phyloP scores from a whole-genome alignment of 2,329 filamentous ascomycete genomes.

The Alternaria sp. region DNA sequence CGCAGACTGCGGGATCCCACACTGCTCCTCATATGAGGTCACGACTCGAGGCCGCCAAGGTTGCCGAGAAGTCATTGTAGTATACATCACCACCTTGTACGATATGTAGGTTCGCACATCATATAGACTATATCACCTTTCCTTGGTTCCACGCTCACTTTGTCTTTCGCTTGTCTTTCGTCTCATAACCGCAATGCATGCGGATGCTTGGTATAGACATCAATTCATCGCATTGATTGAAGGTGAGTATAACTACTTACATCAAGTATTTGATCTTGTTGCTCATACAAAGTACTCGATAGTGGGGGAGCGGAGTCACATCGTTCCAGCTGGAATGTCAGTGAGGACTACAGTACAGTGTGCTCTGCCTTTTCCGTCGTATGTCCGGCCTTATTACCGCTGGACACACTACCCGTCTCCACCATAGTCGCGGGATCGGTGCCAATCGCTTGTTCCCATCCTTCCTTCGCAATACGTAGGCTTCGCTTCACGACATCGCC shows the following conservation, averaged over 20 bases:
- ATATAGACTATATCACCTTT: neutral
- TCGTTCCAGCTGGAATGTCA: neutral
- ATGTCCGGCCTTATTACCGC: slow-evolving; percentile 8
- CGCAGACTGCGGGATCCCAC: slow-evolving; percentile 20
- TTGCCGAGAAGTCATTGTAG: slow-evolving; percentile 22
- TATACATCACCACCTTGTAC: slow-evolving; percentile 1
- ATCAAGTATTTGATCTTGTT: neutral
- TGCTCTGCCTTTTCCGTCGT: neutral
- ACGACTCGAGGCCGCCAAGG: slow-evolving; percentile 27
- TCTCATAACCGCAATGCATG: neutral
- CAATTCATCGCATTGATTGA: neutral
- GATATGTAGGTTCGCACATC: slow-evolving; percentile 7
- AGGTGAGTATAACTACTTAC: neutral
- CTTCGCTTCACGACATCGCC: slow-evolving; percentile 33
- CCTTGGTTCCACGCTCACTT: neutral
- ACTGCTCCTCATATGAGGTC: slow-evolving; percentile 28
- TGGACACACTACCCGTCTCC: slow-evolving; percentile 20
- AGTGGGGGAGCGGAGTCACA: neutral
- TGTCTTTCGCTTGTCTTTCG: neutral
- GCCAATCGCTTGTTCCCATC: slow-evolving; percentile 29
- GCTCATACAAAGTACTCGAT: neutral
- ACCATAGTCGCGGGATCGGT: slow-evolving; percentile 9
- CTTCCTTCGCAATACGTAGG: slow-evolving; percentile 29
- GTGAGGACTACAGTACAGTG: neutral
- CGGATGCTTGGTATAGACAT: neutral